A percentile compares a stretch with the other conserved stretches of the same genome.
phyloP scores from a whole-genome alignment of 2,329 filamentous ascomycete species.

The Cadophora gregata region DNA sequence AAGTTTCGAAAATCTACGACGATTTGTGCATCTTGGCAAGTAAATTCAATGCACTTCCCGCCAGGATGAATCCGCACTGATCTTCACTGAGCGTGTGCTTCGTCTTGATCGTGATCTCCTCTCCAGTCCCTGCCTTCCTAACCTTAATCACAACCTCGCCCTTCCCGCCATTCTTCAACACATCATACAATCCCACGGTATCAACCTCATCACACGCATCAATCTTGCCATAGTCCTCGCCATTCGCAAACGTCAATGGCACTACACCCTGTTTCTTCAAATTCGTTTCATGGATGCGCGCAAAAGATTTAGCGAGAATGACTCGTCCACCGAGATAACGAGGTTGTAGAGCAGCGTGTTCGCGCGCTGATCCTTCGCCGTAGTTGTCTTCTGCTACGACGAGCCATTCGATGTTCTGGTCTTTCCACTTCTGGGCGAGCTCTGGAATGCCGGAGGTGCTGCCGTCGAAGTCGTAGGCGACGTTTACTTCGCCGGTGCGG shows the following conservation, averaged over 20 bases:
- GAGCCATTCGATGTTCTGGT: conserved; percentile 78
- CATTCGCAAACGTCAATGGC: conserved; percentile 87
- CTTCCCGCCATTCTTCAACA: conserved; percentile 77
- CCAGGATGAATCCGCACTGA: conserved; percentile 90
- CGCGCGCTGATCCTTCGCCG: conserved; percentile 86
- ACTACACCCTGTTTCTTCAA: conserved; percentile 98
- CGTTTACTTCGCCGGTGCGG: conserved; percentile 90
- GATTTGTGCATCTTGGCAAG: conserved; percentile 64
- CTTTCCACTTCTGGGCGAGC: conserved; percentile 83
- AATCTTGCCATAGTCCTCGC: conserved; percentile 86
- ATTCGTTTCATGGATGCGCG: conserved; percentile 94
- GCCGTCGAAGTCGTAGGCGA: conserved; percentile 86
- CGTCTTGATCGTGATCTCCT: conserved; percentile 74
- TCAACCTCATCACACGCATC: conserved; percentile 81
- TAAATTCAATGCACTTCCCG: conserved; percentile 91
- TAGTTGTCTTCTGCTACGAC: conserved; percentile 98
- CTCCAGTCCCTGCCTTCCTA: conserved; percentile 63
- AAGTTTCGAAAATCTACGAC: conserved; percentile 17
- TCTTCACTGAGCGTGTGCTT: conserved; percentile 88
- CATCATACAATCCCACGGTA: conserved; percentile 84
- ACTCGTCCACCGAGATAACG: conserved; percentile 87
- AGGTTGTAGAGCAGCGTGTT: conserved; percentile 89
- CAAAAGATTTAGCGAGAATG: conserved; percentile 86
- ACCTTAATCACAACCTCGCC: conserved; percentile 76
- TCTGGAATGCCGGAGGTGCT: conserved; percentile 80